Percentiles rank a stretch among this genome's conserved stretches.
phyloP scores from a whole-genome alignment of 139 green algal species.

The Chlorella sp. region DNA sequence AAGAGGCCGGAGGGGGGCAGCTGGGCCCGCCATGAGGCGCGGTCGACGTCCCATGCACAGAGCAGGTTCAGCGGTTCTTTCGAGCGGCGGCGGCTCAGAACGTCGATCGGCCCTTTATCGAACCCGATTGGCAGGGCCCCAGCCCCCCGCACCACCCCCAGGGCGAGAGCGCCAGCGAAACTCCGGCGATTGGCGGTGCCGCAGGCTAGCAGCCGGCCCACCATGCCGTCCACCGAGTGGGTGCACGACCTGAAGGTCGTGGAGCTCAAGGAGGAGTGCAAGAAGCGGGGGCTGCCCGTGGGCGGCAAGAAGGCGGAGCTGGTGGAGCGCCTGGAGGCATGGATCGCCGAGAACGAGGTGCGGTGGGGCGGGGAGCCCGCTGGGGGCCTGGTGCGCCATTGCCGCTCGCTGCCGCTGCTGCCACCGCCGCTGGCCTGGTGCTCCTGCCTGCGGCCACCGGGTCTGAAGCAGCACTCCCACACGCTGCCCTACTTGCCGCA shows the following conservation, averaged over 20 bases:
- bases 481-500: not conserved
- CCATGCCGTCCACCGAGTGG: slow-evolving; percentile 1
- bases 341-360: slow-evolving; percentile 37
- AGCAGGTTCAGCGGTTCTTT: too few species aligned
- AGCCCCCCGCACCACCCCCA: too few species aligned
- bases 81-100: too few species aligned
- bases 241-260: slow-evolving; percentile 23
- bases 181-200: too few species aligned
- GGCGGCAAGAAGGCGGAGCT: slow-evolving; percentile 60
- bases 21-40: too few species aligned
- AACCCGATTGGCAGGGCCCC: too few species aligned
- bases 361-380: not conserved
- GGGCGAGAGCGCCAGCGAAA: too few species aligned
- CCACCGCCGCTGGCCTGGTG: not conserved
- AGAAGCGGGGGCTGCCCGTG: slow-evolving; percentile 44
- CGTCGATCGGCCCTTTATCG: too few species aligned
- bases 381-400: not conserved
- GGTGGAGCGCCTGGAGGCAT: slow-evolving; percentile 41
- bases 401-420: not conserved
- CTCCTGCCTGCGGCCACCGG: too few species aligned
- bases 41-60: too few species aligned
- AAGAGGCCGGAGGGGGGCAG: not conserved
- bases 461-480: too few species aligned
- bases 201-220: not conserved
- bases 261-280: slow-evolving; percentile 65